A percentile compares a stretch with the other conserved stretches of the same genome.
phyloP scores from a whole-genome alignment of 495 filamentous ascomycete species.

The Penicillium samsonianum region DNA sequence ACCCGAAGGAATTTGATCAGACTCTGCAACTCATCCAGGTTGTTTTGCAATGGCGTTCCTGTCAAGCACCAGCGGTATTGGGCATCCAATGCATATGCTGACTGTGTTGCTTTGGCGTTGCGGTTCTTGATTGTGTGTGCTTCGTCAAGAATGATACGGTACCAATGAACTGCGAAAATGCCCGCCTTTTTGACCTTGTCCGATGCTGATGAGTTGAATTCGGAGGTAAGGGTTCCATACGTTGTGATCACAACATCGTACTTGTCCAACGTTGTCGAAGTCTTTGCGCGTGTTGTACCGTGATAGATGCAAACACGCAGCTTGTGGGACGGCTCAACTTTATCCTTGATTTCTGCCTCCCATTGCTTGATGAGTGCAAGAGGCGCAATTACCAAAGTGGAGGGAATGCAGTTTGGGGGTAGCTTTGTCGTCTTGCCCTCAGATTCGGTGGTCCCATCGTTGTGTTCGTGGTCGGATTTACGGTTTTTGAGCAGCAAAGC shows the following conservation, averaged over 20 bases:
- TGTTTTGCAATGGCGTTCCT: conserved; percentile 96
- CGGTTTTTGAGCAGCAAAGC: conserved; percentile 81
- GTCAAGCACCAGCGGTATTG: conserved; percentile 95
- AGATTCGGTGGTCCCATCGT: conserved; percentile 32
- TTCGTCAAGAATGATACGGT: conserved; percentile 92
- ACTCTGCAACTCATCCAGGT: conserved; percentile 94
- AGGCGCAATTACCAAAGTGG: conserved; percentile 91
- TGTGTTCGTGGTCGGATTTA: conserved; percentile 58
- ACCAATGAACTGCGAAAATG: conserved; percentile 92
- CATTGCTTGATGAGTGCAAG: conserved; percentile 95
- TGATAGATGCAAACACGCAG: conserved; percentile 87
- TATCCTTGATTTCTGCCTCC: conserved; percentile 87
- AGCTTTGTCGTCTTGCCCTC: conserved; percentile 53
- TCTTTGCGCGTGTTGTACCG: conserved; percentile 79
- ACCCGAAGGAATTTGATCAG: conserved; percentile 92
- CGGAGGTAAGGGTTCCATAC: conserved; percentile 90
- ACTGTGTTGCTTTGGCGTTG: conserved; percentile 90
- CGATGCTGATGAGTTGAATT: conserved; percentile 63
- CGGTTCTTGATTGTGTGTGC: conserved; percentile 98
- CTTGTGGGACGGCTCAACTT: conserved; percentile 64
- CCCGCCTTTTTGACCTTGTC: conserved; percentile 68
- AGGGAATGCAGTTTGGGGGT: conserved; percentile 63
- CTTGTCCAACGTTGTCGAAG: conserved; percentile 66
- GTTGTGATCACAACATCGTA: conserved; percentile 98
- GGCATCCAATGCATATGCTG: conserved; percentile 74